Conservation (phyloP, 208 protist species). For the Histomonas meleagridis region DNA sequence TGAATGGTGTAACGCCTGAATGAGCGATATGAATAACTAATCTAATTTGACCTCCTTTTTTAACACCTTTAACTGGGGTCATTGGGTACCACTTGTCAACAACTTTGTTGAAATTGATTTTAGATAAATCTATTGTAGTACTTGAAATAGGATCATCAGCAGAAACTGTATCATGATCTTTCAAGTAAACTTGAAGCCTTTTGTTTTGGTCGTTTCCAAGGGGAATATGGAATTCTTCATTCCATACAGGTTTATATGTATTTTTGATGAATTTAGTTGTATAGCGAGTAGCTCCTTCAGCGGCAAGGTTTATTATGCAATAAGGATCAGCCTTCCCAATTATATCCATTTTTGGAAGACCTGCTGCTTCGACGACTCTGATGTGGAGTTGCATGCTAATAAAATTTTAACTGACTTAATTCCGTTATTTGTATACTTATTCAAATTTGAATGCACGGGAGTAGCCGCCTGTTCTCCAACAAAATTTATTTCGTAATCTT, state of each 20-base stretch:
- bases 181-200: neutral
- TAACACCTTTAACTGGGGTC: neutral
- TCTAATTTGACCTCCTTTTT: neutral
- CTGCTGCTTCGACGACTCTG: neutral
- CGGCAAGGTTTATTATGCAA: neutral
- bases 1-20: neutral
- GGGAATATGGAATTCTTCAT: conserved; percentile 28
- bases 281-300: too few relatives aligned
- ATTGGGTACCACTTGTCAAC: neutral
- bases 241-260: conserved; percentile 12
- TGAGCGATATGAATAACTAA: neutral
- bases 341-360: conserved; percentile 2
- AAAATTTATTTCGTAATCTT: too few relatives aligned
- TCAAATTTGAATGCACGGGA: too few relatives aligned
- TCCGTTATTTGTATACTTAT: too few relatives aligned
- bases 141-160: neutral
- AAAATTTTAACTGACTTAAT: too few relatives aligned
- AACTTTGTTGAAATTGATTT: neutral
- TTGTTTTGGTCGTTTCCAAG: neutral
- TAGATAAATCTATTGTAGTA: neutral
- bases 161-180: neutral
- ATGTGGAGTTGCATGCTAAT: neutral
- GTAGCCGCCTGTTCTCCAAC: too few relatives aligned
- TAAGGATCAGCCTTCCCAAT: neutral
- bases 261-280: conserved; percentile 16